A percentile compares a stretch with the other conserved stretches of the same genome.
phyloP scores from a whole-genome alignment of 208 protist species.

The Hexamita inflata region DNA sequence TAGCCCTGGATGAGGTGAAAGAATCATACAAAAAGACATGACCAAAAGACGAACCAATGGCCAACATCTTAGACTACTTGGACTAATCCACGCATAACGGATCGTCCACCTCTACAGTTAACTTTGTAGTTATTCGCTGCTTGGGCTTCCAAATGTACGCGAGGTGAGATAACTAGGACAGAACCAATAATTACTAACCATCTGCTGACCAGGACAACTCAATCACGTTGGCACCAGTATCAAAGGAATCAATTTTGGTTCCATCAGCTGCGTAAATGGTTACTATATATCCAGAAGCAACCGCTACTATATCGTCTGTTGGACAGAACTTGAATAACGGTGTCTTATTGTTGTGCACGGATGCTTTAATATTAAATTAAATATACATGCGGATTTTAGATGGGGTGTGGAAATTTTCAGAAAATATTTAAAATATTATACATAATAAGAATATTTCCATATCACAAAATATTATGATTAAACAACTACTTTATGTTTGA shows the following conservation, averaged over 20 bases:
- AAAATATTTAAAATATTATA: no score
- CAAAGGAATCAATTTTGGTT: not conserved
- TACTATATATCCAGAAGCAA: not conserved
- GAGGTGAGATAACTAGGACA: not conserved
- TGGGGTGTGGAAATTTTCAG: no score
- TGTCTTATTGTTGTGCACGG: not conserved
- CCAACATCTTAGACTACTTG: not conserved
- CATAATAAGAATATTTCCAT: no score
- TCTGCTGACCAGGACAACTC: not conserved
- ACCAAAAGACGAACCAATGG: not conserved
- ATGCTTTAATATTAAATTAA: constrained; percentile 15
- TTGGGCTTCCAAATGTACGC: not conserved
- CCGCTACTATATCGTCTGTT: constrained; percentile 10
- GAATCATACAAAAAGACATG: constrained; percentile 19
- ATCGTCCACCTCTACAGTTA: not conserved
- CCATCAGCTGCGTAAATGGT: constrained; percentile 5
- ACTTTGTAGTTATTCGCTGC: not conserved
- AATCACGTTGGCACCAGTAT: not conserved
- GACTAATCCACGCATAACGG: not conserved
- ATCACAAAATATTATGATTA: no score
- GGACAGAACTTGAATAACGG: not conserved
- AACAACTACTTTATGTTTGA: no score
- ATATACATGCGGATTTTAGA: no score
- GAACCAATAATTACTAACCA: not conserved
- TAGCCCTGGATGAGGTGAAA: not conserved